These are phyloP conservation scores for Mycena sanguinolenta DNA, from an alignment of 768 basidiomycete species.

Conservation along the genomic window DNA sequence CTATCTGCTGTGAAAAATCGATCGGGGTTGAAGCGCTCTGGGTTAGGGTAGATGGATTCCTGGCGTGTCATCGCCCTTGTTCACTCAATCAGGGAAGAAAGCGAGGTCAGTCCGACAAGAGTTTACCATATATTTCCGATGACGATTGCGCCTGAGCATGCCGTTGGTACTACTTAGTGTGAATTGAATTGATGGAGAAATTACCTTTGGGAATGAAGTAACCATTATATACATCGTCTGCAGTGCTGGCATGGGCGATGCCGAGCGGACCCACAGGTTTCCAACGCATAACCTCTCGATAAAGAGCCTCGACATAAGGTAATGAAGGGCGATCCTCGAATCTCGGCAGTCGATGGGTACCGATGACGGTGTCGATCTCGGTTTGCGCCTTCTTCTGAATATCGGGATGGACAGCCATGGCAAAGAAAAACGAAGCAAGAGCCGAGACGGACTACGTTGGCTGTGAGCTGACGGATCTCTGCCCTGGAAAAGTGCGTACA, in stretches of 20 bases:
- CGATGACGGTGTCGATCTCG: not conserved
- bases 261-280: conserved; percentile 3
- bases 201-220: conserved; percentile 49
- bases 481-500: conserved; percentile 13
- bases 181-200: not conserved
- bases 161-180: too few species aligned
- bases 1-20: conserved; percentile 26
- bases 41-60: conserved; percentile 43
- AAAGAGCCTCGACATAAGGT: conserved; percentile 10
- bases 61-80: conserved; percentile 45
- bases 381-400: conserved; percentile 1
- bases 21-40: conserved; percentile 39
- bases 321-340: not conserved
- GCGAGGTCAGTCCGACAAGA: too few species aligned
- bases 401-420: conserved; percentile 7
- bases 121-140: conserved; percentile 53
- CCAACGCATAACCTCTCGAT: conserved; percentile 2
- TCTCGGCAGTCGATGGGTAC: not conserved
- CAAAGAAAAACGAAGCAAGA: conserved; percentile 1
- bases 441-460: not conserved
- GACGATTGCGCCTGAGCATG: conserved; percentile 36
- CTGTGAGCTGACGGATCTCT: not conserved
- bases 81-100: not conserved
- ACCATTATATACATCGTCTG: conserved; percentile 48
- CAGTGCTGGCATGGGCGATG: conserved; percentile 36